These are phyloP conservation scores for Fusarium pseudocircinatum DNA, from an alignment of 2,329 filamentous ascomycete species.

Conservation along the genomic window DNA sequence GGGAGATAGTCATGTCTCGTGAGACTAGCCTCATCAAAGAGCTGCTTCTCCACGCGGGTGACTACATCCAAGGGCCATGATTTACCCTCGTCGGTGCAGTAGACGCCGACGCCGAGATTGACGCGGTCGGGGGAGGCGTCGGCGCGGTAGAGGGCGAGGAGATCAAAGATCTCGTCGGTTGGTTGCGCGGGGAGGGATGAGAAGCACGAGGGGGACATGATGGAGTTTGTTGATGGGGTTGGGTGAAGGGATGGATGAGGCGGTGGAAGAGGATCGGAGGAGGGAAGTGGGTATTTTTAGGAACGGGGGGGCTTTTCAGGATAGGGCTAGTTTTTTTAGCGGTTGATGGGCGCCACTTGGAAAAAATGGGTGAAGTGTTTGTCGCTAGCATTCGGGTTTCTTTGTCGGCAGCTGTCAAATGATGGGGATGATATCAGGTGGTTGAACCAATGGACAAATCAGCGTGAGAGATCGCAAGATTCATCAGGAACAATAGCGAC, in stretches of 20 bases:
- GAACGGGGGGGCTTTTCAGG: neutral
- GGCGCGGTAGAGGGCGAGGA: constrained; percentile 15
- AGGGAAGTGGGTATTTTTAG: constrained; percentile 28
- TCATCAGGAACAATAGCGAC: neutral
- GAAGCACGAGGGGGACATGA: constrained; percentile 19
- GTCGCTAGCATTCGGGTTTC: neutral
- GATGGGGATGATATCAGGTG: neutral
- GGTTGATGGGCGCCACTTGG: constrained; percentile 3
- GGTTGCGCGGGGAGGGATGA: constrained; percentile 12
- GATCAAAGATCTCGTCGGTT: constrained; percentile 30
- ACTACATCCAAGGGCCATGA: constrained; percentile 37
- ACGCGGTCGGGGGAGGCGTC: constrained; percentile 34
- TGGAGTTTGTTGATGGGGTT: neutral
- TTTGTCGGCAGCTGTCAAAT: neutral
- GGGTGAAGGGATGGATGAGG: neutral
- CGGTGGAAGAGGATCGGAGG: constrained; percentile 17
- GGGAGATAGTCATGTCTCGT: constrained; percentile 38
- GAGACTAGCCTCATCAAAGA: constrained; percentile 21
- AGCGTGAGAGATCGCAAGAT: rapidly evolving
- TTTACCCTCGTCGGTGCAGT: constrained; percentile 39
- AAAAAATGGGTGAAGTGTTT: neutral
- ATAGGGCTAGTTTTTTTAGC: constrained; percentile 13
- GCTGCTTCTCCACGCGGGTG: constrained; percentile 24
- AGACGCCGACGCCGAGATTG: constrained; percentile 38
- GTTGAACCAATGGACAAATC: no score